Base-by-base conservation (phyloP, 164 flowering plant genomes). In the Euptelea pleiosperma region DNA sequence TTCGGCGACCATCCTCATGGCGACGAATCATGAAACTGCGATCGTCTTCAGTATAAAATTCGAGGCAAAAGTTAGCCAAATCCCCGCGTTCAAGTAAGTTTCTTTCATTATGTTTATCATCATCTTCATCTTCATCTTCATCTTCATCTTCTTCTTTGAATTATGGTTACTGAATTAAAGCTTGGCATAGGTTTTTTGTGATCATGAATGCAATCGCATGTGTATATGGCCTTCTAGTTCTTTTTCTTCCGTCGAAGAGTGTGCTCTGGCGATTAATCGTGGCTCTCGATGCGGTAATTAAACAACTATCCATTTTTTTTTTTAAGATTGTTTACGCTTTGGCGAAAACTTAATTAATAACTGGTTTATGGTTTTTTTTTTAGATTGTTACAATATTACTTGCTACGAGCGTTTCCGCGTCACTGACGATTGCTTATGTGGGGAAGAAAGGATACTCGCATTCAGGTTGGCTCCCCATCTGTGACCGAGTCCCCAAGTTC, bases 381-480 rank as follows among this genome's bases (percentile, higher is more conserved):
- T 40, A 87, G 95, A 68, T 79, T 12, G 46, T 79, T 4, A 61
- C 80, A 14, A 22, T 80, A 74, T 42, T 86, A 43, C 74, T 89
- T 14, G 70, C 71, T 5, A 79, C 91, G 2, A 70, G 91, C 76
- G 46, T 83, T 42, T 79, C 96, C 0, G 86, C 89, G 11, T 81
- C 89, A 1, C 8, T 80, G 57, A 87, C 91, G 0, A 75, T 89
- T 26, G 89, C 79, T 30, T 69, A 77, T 7, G 79, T 89, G 66
- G 96, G 91, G 12, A 82, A 82, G 72, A 74, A 80, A 28, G 96
- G 96, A 56, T 86, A 80, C 60, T 49, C 63, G 9, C 77, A 74
- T 57, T 86, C 91, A 6, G 91, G 91, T 41, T 89, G 96, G 96
- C 67, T 79, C 9, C 91, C 96, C 0, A 70, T 84, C 7, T 89